These are phyloP conservation scores for Aspergillus alliaceus DNA, from an alignment of 2,329 filamentous ascomycete species.

Conservation along the genomic window DNA sequence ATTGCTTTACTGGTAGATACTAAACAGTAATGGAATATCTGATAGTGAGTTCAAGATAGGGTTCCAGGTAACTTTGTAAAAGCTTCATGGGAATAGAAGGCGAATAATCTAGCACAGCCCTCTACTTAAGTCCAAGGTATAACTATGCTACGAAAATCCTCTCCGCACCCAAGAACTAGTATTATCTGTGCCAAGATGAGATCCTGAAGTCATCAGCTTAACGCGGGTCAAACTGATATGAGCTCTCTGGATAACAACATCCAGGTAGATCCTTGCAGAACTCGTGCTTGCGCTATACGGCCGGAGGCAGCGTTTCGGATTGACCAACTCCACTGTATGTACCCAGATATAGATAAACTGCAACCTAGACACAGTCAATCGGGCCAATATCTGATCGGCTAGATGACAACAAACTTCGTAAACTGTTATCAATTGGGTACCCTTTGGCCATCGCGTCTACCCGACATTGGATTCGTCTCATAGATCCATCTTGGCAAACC, in stretches of 20 bases:
- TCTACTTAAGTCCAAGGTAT: neutral
- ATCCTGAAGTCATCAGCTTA: constrained; percentile 13
- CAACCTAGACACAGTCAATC: neutral
- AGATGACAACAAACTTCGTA: neutral
- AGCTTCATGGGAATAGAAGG: no score
- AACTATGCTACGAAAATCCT: constrained; percentile 1
- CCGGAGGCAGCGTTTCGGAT: constrained; percentile 4
- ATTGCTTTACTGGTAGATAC: constrained; percentile 5
- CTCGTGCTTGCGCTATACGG: constrained; percentile 6
- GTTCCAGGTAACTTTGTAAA: no score
- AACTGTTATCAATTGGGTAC: constrained; percentile 5
- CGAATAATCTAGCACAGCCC: neutral
- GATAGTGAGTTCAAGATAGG: neutral
- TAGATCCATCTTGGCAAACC: neutral
- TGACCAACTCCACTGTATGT: neutral
- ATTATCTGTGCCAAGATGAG: constrained; percentile 11
- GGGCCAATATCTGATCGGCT: neutral
- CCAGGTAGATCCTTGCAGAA: neutral
- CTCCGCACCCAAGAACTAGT: constrained; percentile 7
- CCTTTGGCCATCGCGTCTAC: neutral
- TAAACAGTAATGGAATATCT: neutral
- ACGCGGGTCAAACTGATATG: constrained; percentile 9
- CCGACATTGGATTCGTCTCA: constrained; percentile 14
- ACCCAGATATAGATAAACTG: neutral
- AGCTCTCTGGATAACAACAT: neutral